These are phyloP conservation scores for Metschnikowia bowlesiae DNA, from an alignment of 805 yeast species.

Conservation along the genomic window DNA sequence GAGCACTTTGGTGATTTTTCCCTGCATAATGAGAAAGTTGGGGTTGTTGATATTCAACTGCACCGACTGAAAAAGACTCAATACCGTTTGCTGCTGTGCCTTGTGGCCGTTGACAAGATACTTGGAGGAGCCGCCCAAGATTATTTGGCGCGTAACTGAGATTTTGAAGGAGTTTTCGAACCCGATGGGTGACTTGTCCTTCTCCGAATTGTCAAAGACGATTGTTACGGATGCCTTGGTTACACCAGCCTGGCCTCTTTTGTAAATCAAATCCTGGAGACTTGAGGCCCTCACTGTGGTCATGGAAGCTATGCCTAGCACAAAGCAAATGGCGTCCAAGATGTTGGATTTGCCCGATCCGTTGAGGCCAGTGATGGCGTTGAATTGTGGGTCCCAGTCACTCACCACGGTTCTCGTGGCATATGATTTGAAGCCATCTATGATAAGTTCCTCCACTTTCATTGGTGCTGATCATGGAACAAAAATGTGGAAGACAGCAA, in stretches of 20 bases:
- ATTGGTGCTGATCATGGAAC: slow-evolving; percentile 30
- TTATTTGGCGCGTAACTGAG: slow-evolving; percentile 87
- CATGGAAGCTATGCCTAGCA: slow-evolving; percentile 94
- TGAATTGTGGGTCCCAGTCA: slow-evolving; percentile 94
- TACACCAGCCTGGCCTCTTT: slow-evolving; percentile 97
- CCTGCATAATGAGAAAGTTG: slow-evolving; percentile 97
- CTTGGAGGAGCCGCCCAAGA: slow-evolving; percentile 87
- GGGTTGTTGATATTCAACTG: slow-evolving; percentile 96
- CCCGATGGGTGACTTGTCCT: slow-evolving; percentile 77
- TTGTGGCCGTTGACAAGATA: slow-evolving; percentile 93
- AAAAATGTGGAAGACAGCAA: not conserved
- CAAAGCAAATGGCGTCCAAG: slow-evolving; percentile 95
- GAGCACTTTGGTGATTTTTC: slow-evolving; percentile 93
- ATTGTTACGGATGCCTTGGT: slow-evolving; percentile 96
- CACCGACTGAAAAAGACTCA: slow-evolving; percentile 87
- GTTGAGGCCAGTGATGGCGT: slow-evolving; percentile 95
- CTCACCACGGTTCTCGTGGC: slow-evolving; percentile 94
- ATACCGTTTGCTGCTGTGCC: slow-evolving; percentile 90
- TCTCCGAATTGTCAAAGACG: slow-evolving; percentile 84
- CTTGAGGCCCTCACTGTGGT: slow-evolving; percentile 91
- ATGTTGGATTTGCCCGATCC: slow-evolving; percentile 98
- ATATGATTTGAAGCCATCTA: slow-evolving; percentile 97
- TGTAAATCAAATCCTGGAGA: slow-evolving; percentile 89
- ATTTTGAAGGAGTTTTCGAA: slow-evolving; percentile 74
- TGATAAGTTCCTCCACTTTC: slow-evolving; percentile 93